Base-by-base conservation (phyloP, 768 basidiomycete genomes). In the Solioccasus polychromus region DNA sequence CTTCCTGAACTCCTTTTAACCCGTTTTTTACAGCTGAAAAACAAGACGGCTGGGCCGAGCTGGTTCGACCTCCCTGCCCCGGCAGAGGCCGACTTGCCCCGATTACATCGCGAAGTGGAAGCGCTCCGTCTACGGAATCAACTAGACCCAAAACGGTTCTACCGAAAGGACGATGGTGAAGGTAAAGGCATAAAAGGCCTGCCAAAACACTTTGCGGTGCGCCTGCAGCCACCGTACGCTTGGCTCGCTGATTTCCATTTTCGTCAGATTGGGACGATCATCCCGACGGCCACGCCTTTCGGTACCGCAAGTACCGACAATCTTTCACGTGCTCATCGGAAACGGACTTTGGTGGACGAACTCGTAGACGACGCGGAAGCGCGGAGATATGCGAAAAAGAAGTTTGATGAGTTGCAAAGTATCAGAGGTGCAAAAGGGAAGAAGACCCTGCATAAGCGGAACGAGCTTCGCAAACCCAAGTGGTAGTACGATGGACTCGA, bases 31-130 rank as follows among this genome's bases (percentile, higher is more conserved):
- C 38, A 93, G 91, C 59, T 84, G 35, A 83, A 77, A 60, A 77
- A 75, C 23, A 75, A 77, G 55, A 92, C 89, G 1, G 78, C 90
- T 5, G 91, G 92, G 0, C 75, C 81, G 35, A 76, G 78, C 45
- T 95, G 92, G 91, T 93, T 91, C 62, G 88, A 93, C 63, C 75
- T 94, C 44, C 89, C 92, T 17, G 84, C 87, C 15, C 91, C 92
- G 18, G 66, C 79, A 12, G 86, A 88, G 55, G 80, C 85, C 11
- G 89, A 92, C 49, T 71, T 90, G 14, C 88, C 90, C 28, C 76
- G 81, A 29, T 66, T 93, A 31, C 69, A 92, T 57, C 85, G 87
- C 41, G 92, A 96, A 69, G 85, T 92, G 10, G 88, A 94, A 61
- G 86, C 93, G 1, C 71, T 94, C 45, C 84, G 91, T 24, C 70